phyloP scores from a whole-genome alignment of 306 rosid genomes.

The Lathyrus oleraceus region DNA sequence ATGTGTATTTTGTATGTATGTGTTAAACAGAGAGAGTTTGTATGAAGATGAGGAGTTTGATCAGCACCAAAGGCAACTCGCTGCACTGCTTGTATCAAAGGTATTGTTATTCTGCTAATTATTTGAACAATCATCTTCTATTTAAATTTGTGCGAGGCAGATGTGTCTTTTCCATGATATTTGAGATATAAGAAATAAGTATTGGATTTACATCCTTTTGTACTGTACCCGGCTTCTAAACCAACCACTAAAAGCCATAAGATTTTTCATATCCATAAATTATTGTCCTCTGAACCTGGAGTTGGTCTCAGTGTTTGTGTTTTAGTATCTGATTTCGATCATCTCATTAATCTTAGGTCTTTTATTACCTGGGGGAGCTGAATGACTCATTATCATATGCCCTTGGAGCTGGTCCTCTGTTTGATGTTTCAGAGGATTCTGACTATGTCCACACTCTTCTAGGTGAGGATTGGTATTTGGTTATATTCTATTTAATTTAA shows the following conservation, averaged over 20 bases:
- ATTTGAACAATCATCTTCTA: conserved; percentile 14
- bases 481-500: not conserved
- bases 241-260: conserved; percentile 10
- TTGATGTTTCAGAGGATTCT: conserved; percentile 91
- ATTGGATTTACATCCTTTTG: not conserved
- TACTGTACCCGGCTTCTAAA: conserved; percentile 5
- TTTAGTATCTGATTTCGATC: conserved; percentile 23
- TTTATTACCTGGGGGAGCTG: conserved; percentile 94
- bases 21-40: conserved; percentile 74
- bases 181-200: not conserved
- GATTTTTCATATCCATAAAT: not conserved
- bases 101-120: conserved; percentile 42
- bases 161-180: not conserved
- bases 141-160: not conserved
- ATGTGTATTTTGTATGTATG: conserved; percentile 6
- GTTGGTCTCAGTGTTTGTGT: conserved; percentile 20
- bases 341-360: conserved; percentile 54
- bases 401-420: conserved; percentile 91
- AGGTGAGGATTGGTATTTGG: conserved; percentile 50
- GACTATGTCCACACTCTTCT: conserved; percentile 95
- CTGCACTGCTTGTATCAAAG: conserved; percentile 92
- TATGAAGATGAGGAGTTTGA: conserved; percentile 95
- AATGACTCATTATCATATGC: conserved; percentile 93
- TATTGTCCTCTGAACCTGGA: conserved; percentile 9
- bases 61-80: conserved; percentile 86